phyloP scores from a whole-genome alignment of 2,329 filamentous ascomycete species.

The Penicillium janthinellum region DNA sequence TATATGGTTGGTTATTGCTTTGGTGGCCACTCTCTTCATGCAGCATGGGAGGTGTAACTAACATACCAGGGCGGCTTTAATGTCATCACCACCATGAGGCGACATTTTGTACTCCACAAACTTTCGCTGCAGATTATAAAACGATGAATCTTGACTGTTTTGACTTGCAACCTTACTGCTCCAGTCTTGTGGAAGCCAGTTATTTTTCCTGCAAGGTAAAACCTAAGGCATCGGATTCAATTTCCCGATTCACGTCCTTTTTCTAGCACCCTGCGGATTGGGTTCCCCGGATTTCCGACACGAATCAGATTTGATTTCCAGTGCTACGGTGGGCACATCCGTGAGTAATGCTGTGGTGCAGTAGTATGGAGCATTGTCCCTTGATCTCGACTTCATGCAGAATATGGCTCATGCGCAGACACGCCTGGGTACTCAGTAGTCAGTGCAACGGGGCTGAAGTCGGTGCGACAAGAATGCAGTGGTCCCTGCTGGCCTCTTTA shows the following conservation, averaged over 20 bases:
- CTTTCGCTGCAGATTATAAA: neutral
- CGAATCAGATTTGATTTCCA: neutral
- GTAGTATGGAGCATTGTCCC: neutral
- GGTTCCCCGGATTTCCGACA: conserved; percentile 14
- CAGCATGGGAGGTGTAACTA: too few species aligned
- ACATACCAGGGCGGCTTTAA: too few species aligned
- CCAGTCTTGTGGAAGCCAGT: neutral
- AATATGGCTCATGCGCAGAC: neutral
- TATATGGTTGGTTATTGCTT: too few species aligned
- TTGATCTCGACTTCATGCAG: neutral
- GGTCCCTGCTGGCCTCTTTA: neutral
- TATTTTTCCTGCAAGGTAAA: neutral
- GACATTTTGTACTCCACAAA: neutral
- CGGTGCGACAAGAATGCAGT: conserved; percentile 7
- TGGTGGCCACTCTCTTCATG: too few species aligned
- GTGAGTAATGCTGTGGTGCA: neutral
- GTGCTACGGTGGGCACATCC: neutral
- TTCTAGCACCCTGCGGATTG: neutral
- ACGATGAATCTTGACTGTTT: neutral
- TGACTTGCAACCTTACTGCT: neutral
- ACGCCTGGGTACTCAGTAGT: neutral
- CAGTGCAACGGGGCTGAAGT: neutral
- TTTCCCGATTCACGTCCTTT: conserved; percentile 12
- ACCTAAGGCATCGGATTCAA: conserved; percentile 12
- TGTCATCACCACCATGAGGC: too few species aligned